Evolutionary conservation across 345 rosid genomes (phyloP), one percentile per base, ranked within the genome.

Genomic region (Eucalyptus brandiana): DNA sequence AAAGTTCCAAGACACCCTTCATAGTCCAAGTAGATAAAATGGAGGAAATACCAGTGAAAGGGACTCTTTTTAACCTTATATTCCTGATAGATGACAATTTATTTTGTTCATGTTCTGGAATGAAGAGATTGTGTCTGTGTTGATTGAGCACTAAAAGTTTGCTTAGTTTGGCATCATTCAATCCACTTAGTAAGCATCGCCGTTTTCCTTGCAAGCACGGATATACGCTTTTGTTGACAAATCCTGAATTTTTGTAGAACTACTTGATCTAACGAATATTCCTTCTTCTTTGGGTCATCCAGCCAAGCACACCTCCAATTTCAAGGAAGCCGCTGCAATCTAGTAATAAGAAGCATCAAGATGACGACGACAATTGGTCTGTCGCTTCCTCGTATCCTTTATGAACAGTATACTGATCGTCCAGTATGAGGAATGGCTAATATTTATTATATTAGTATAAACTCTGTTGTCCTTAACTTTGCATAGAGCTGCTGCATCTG

Each of bases 331-430:
- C 92, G 8, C 91, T 90, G 90, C 97, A 95, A 45, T 91, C 90
- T 8, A 95, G 94, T 91, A 89, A 92, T 87, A 95, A 90, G 94
- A 95, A 96, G 94, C 94, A 92, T 88, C 90, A 86, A 17, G 99
- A 96, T 86, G 99, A 98, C 2, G 99, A 96, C 58, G 99, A 98
- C 92, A 94, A 85, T 91, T 94, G 95, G 92, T 97, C 99, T 37
- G 89, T 96, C 4, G 90, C 96, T 89, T 98, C 99, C 92, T 96
- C 99, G 97, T 98, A 98, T 96, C 97, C 98, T 97, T 58, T 87
- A 67, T 86, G 87, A 72, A 32, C 58, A 48, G 44, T 49, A 19
- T 23, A 18, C 40, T 40, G 32, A 47, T 62, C 5, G 40, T 86
- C 34, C 86, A 42, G 50, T 67, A 12, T 51, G 60, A 51, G 65